Evolutionary conservation across 2,329 filamentous ascomycete genomes (phyloP), one percentile per base, ranked within the genome.

Genomic region (Fusarium virguliforme): DNA sequence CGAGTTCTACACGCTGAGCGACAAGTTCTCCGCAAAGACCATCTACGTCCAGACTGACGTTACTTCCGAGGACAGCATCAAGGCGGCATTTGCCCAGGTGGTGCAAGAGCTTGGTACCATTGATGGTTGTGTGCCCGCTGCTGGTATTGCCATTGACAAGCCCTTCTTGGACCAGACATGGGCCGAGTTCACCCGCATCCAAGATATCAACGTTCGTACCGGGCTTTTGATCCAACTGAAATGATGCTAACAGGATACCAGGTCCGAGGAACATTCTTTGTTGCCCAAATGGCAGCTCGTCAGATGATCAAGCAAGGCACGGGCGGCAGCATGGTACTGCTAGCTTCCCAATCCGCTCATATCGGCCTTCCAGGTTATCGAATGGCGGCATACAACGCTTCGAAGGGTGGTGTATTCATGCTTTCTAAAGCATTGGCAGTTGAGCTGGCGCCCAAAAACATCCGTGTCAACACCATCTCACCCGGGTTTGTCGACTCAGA

Each of bases 161-260:
- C 82, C 83, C 0, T 84, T 84, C 60, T 54, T 83, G 2, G 81
- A 84, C 0, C 82, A 84, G 55, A 82, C 81, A 0, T 83, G 81
- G 81, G 80, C 81, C 2, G 82, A 84, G 53, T 81, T 80, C 12
- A 79, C 75, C 9, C 75, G 77, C 4, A 80, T 84, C 28, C 80
- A 82, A 41, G 79, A 83, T 0, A 80, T 84, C 34, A 84, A 85
- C 62, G 83, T 83, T 30, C 74, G 79, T 51, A 6, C 13, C 12
- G 15, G 6, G 8, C 3, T n/a, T 9, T 28, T 22, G 22, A 2
- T n/a, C 15, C 24, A 15, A 46, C 12, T 46, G 24, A 9, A 28
- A 46, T 1, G 24, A 4, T 32, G 9, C 43, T 67, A 30, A 72
- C 5, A 1, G 2, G 13, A n/a, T 0, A 0, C 7, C 26, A 83